Evolutionary conservation across 1,284 basidiomycete species (phyloP), one percentile per base, ranked within the genome.

Genomic region (Singerocomus rubriflavus): DNA sequence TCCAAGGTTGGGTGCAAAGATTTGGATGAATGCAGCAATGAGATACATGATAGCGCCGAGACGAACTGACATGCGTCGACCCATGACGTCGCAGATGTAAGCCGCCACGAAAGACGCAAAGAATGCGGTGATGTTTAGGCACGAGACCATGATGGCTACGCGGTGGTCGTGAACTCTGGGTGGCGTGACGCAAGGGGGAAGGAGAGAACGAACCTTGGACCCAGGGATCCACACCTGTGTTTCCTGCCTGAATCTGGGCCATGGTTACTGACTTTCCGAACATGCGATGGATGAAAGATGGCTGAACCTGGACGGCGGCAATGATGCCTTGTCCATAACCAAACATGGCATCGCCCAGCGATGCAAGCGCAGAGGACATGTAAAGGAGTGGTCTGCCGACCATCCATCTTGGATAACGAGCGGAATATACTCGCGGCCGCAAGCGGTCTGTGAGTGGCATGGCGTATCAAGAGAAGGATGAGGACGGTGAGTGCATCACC

Each of bases 311-410:
- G 16, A 76, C 69, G 3, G 75, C 68, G 5, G 77, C 77, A 33
- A 79, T 78, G 54, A 76, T 73, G 2, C 79, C 79, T 58, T 80
- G 78, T 37, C 75, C 73, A 52, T 80, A 81, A 2, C 79, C 79
- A 53, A 81, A 78, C 70, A 79, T 75, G 6, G 77, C 78, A 55
- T 81, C 78, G 43, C 78, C 79, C 50, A 81, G 70, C 50, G 76
- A 75, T 11, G 78, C 77, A 29, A 78, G 68, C 0, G 78, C 76
- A 48, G 76, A 77, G 30, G 76, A 76, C 39, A 69, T 71, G 60
- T 77, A 74, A 12, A 81, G 67, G n/a, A 80, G 66, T 16, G 73
- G 74, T 43, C 67, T 69, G 26, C 78, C 78, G 17, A 76, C 71
- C 73, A 80, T 71, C 73, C 74, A 76, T 68, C 71, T 63, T 51